These are phyloP conservation scores for Komagataella pastoris DNA, from an alignment of 805 yeast species.

Conservation along the genomic window DNA sequence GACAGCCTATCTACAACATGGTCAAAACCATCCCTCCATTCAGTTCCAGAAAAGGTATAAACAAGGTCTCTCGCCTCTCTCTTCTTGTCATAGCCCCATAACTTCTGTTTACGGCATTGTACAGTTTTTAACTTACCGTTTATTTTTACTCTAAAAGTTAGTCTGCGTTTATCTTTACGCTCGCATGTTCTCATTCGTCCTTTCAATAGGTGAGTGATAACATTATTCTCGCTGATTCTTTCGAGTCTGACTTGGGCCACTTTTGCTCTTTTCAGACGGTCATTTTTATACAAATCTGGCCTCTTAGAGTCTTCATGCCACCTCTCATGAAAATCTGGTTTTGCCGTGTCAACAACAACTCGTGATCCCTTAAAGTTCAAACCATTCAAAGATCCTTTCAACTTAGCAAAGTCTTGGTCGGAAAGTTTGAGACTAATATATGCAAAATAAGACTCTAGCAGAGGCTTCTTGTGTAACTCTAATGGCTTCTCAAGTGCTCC, in stretches of 20 bases:
- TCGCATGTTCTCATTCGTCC: conserved; percentile 53
- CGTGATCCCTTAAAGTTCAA: conserved; percentile 64
- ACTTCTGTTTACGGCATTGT: conserved; percentile 56
- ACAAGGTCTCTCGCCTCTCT: conserved; percentile 50
- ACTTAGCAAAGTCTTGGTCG: conserved; percentile 28
- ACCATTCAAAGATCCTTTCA: conserved; percentile 53
- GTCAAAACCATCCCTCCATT: conserved; percentile 71
- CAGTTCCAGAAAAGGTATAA: conserved; percentile 44
- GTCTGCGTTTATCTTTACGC: conserved; percentile 37
- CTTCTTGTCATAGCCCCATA: conserved; percentile 84
- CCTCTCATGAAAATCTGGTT: conserved; percentile 30
- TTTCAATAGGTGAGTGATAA: conserved; percentile 17
- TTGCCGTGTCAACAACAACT: conserved; percentile 49
- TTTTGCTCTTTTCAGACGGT: conserved; percentile 14
- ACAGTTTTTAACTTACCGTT: conserved; percentile 44
- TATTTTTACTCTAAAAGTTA: conserved; percentile 52
- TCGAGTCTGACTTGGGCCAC: conserved; percentile 20
- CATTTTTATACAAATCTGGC: conserved; percentile 20
- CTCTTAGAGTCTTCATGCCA: conserved; percentile 33
- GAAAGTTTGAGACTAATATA: conserved; percentile 47
- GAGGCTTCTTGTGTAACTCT: conserved; percentile 41
- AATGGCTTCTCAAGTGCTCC: conserved; percentile 39
- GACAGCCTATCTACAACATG: conserved; percentile 58
- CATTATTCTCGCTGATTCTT: conserved; percentile 32
- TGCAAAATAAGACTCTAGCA: conserved; percentile 45